Evolutionary conservation across 2,329 filamentous ascomycete genomes (phyloP).

Genomic region (Monosporascus sp.): DNA sequence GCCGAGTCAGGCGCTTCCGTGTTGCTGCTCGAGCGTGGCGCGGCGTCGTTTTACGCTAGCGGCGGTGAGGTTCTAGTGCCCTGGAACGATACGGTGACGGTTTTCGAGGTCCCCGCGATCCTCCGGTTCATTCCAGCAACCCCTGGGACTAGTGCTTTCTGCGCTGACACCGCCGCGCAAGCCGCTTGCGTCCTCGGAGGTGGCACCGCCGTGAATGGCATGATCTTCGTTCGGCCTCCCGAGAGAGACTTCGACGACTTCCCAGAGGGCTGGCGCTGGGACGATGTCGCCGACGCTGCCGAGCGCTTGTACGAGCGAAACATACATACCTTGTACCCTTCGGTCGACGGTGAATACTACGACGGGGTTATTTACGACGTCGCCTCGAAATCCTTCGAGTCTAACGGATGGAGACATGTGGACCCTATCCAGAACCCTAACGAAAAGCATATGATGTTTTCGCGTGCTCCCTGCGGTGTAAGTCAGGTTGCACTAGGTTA

Average conservation of each 20-base stretch:
- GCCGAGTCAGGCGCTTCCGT: conserved; percentile 32
- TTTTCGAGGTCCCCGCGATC: conserved; percentile 26
- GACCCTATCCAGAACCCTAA: conserved; percentile 10
- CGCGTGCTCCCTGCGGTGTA: background rate
- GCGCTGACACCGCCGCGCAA: conserved; percentile 29
- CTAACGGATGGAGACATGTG: conserved; percentile 10
- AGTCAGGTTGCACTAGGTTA: background rate
- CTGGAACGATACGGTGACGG: conserved; percentile 28
- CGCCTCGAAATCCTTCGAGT: conserved; percentile 10
- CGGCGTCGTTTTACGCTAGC: conserved; percentile 26
- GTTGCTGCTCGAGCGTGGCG: conserved; percentile 33
- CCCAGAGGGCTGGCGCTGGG: conserved; percentile 25
- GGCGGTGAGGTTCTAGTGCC: conserved; percentile 23
- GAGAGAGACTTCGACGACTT: conserved; percentile 27
- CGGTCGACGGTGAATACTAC: conserved; percentile 18
- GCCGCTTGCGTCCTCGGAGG: conserved; percentile 35
- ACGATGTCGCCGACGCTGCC: conserved; percentile 20
- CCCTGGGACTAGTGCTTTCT: conserved; percentile 23
- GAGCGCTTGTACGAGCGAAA: conserved; percentile 22
- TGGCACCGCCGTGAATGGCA: conserved; percentile 28
- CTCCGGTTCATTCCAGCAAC: conserved; percentile 18
- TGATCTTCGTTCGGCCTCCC: conserved; percentile 28
- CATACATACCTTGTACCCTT: conserved; percentile 21
- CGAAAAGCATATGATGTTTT: conserved; percentile 10
- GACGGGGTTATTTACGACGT: conserved; percentile 11